A percentile compares a stretch with the other conserved stretches of the same genome.
Evolutionary conservation across 768 basidiomycete species (phyloP).

Genomic region (Mycena vitilis): DNA sequence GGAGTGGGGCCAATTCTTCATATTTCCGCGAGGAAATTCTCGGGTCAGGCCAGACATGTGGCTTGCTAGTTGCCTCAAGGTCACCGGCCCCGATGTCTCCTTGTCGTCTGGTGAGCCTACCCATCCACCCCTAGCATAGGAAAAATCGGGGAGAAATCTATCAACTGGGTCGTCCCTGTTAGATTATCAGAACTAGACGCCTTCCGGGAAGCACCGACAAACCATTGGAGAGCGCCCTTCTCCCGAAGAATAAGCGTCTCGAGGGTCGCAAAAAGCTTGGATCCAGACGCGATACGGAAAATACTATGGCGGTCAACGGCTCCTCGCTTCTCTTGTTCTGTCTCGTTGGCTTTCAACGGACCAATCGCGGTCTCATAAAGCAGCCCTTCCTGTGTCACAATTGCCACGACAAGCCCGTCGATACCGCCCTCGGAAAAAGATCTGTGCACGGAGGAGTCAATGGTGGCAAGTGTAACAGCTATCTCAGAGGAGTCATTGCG

Average conservation of each 20-base stretch:
- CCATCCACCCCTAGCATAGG: slow-evolving; percentile 30
- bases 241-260: slow-evolving; percentile 41
- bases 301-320: slow-evolving; percentile 31
- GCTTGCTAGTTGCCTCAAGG: slow-evolving; percentile 39
- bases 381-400: slow-evolving; percentile 40
- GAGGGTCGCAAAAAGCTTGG: slow-evolving; percentile 42
- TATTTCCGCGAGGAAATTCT: slow-evolving; percentile 41
- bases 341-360: slow-evolving; percentile 41
- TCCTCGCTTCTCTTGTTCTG: slow-evolving; percentile 18
- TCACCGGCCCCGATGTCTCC: slow-evolving; percentile 33
- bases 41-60: slow-evolving; percentile 46
- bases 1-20: slow-evolving; percentile 40
- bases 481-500: slow-evolving; percentile 19
- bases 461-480: background rate
- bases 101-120: background rate
- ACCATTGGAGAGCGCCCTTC: slow-evolving; percentile 40
- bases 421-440: slow-evolving; percentile 34
- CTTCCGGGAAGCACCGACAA: background rate
- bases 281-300: slow-evolving; percentile 42
- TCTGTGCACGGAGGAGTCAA: slow-evolving; percentile 23
- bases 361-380: slow-evolving; percentile 40
- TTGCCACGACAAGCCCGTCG: slow-evolving; percentile 41
- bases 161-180: slow-evolving; percentile 43
- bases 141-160: slow-evolving; percentile 40
- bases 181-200: background rate